Percentiles rank a stretch among this genome's conserved stretches.
Conservation (phyloP, 2,329 filamentous ascomycete species). For the Apiospora saccharicola region DNA sequence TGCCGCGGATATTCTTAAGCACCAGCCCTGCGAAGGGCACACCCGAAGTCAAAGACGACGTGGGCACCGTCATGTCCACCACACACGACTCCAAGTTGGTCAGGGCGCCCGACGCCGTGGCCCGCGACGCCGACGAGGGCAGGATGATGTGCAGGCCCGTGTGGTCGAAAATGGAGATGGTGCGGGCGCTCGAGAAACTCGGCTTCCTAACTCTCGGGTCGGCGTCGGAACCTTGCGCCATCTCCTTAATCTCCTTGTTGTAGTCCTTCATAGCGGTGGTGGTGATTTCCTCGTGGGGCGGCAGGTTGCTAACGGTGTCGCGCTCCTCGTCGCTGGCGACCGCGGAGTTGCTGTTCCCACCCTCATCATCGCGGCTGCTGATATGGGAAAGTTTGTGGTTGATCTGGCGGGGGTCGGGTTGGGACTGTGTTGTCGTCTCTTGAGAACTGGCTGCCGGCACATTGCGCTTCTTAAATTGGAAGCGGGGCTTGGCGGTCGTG, state of each 20-base stretch:
- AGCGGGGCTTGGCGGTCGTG: constrained; percentile 52
- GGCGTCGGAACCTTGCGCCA: constrained; percentile 35
- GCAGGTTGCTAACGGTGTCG: constrained; percentile 49
- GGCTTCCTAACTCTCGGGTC: constrained; percentile 59
- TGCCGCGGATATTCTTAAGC: constrained; percentile 73
- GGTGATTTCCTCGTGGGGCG: constrained; percentile 37
- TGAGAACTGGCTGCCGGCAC: constrained; percentile 33
- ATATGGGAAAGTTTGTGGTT: not conserved
- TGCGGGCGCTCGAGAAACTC: constrained; percentile 67
- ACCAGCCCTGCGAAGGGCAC: constrained; percentile 73
- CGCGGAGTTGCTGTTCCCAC: not conserved
- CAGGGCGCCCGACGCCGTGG: constrained; percentile 76
- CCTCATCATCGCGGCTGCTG: not conserved
- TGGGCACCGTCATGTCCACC: constrained; percentile 79
- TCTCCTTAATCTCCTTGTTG: constrained; percentile 58
- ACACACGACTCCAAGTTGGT: constrained; percentile 75
- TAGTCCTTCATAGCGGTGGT: constrained; percentile 54
- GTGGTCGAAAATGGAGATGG: constrained; percentile 73
- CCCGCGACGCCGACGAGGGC: constrained; percentile 72
- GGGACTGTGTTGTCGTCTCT: not conserved
- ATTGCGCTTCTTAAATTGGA: constrained; percentile 26
- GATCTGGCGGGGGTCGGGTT: constrained; percentile 12
- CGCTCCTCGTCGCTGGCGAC: constrained; percentile 33
- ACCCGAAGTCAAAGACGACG: constrained; percentile 55
- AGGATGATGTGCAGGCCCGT: constrained; percentile 77